Conservation (phyloP, 441 rosid species). For the Erodium texanum region DNA sequence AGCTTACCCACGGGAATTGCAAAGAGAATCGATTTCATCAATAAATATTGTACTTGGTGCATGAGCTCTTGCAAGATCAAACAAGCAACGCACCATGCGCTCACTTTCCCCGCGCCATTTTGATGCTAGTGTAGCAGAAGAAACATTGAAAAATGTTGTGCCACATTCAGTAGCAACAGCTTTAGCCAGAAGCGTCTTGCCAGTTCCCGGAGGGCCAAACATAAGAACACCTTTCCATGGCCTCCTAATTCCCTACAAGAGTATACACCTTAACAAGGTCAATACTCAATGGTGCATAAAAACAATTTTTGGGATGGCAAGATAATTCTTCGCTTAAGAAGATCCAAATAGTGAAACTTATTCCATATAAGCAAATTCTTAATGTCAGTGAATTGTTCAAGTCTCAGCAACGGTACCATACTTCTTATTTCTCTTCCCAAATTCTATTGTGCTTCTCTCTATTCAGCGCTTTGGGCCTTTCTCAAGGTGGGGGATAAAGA, state of each 20-base stretch:
- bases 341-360: not conserved
- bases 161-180: slow-evolving; percentile 83
- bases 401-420: too few species aligned
- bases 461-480: too few species aligned
- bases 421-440: too few species aligned
- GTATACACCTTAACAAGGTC: not conserved
- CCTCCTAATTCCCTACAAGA: slow-evolving; percentile 68
- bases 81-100: slow-evolving; percentile 83
- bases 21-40: slow-evolving; percentile 77
- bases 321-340: not conserved
- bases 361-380: not conserved
- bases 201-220: slow-evolving; percentile 95
- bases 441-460: too few species aligned
- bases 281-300: not conserved
- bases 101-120: slow-evolving; percentile 94
- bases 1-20: slow-evolving; percentile 70
- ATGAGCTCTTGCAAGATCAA: slow-evolving; percentile 83
- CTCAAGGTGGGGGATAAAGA: too few species aligned
- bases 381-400: not conserved
- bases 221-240: slow-evolving; percentile 90
- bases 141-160: slow-evolving; percentile 70
- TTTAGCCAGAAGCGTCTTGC: slow-evolving; percentile 73
- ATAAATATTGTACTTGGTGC: slow-evolving; percentile 87
- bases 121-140: slow-evolving; percentile 78
- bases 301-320: not conserved